A percentile compares a stretch with the other conserved stretches of the same genome.
Evolutionary conservation across 805 yeast genomes (phyloP).

Genomic region (Cyberlindnera galapagoensis): DNA sequence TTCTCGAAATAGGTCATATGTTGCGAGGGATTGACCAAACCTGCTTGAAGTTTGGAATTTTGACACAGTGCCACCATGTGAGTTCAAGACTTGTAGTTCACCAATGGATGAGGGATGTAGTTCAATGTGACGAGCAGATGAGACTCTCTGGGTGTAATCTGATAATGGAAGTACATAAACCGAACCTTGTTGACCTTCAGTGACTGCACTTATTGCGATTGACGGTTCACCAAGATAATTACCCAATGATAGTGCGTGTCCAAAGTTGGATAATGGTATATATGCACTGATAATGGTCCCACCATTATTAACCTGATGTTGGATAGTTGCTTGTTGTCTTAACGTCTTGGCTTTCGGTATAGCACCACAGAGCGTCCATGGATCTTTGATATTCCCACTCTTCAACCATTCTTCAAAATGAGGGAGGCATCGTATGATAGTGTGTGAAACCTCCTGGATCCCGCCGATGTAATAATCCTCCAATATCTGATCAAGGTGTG

Average conservation of each 20-base stretch:
- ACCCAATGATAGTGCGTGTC: conserved; percentile 37
- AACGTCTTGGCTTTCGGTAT: conserved; percentile 5
- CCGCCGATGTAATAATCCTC: conserved; percentile 51
- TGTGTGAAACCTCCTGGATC: conserved; percentile 36
- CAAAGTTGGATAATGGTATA: conserved; percentile 34
- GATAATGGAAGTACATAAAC: conserved; percentile 37
- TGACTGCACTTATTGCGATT: conserved; percentile 46
- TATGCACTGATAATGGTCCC: conserved; percentile 19
- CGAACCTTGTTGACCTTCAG: conserved; percentile 37
- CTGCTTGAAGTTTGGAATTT: conserved; percentile 24
- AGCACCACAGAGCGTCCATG: conserved; percentile 32
- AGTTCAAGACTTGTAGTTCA: too few species aligned
- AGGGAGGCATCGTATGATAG: conserved; percentile 33
- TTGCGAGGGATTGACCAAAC: conserved; percentile 38
- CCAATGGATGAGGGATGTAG: not conserved
- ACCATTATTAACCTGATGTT: not conserved
- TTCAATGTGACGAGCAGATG: not conserved
- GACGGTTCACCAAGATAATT: conserved; percentile 32
- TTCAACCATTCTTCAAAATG: conserved; percentile 37
- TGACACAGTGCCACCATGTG: too few species aligned
- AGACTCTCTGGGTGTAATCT: conserved; percentile 22
- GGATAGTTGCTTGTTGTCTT: too few species aligned
- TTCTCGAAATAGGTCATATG: conserved; percentile 22
- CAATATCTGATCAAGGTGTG: conserved; percentile 34
- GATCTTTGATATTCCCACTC: conserved; percentile 18